Conservation (phyloP, 2,329 filamentous ascomycete species). For the Xylaria arbuscula region DNA sequence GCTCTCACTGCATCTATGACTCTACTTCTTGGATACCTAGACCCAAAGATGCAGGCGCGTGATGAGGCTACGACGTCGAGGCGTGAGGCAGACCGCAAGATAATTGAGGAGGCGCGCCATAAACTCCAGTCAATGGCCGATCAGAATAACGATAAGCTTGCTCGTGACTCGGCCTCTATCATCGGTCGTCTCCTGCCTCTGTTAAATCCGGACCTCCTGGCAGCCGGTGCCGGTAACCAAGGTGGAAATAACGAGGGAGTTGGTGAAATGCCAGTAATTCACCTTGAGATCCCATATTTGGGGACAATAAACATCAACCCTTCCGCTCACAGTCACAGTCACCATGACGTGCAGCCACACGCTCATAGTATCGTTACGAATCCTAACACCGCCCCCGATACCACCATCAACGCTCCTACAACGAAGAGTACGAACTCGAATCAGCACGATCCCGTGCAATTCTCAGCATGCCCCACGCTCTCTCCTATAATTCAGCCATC, state of each 20-base stretch:
- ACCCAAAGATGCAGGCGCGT: slow-evolving; percentile 46
- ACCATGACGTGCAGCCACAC: slow-evolving; percentile 32
- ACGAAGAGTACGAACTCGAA: not conserved
- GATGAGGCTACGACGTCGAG: slow-evolving; percentile 38
- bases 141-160: slow-evolving; percentile 55
- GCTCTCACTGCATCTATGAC: slow-evolving; percentile 63
- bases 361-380: slow-evolving; percentile 9
- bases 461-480: not conserved
- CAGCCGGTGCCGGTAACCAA: slow-evolving; percentile 23
- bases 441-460: slow-evolving; percentile 12
- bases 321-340: slow-evolving; percentile 15
- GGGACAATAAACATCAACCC: slow-evolving; percentile 59
- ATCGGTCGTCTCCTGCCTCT: slow-evolving; percentile 58
- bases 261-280: slow-evolving; percentile 45
- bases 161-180: slow-evolving; percentile 56
- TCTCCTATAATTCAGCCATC: slow-evolving; percentile 11
- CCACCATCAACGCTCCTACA: not conserved
- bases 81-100: slow-evolving; percentile 51
- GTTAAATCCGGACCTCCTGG: slow-evolving; percentile 38
- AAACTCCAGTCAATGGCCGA: slow-evolving; percentile 55
- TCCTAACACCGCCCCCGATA: not conserved
- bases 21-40: slow-evolving; percentile 62
- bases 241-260: slow-evolving; percentile 26
- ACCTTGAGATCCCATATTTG: slow-evolving; percentile 59
- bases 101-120: slow-evolving; percentile 53